Percentiles rank a stretch among this genome's conserved stretches.
phyloP scores from a whole-genome alignment of 1,139 yeast species.

The Casaregolazyma suthepensis region DNA sequence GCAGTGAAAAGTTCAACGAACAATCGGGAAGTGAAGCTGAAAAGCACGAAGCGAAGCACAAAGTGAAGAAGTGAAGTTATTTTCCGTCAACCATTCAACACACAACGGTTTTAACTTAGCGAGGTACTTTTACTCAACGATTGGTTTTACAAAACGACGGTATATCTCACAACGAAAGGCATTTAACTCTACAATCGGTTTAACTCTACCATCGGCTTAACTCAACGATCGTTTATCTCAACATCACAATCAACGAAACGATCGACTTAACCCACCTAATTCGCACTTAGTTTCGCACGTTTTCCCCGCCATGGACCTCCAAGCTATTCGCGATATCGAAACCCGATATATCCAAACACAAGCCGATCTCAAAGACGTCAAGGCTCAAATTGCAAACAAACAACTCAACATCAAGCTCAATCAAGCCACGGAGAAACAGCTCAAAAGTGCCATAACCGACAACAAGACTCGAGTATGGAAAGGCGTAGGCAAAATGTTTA shows the following conservation, averaged over 20 bases:
- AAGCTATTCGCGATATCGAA: conserved; percentile 18
- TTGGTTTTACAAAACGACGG: too few species aligned
- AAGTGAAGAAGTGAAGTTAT: too few species aligned
- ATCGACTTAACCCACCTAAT: neutral
- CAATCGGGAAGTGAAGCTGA: too few species aligned
- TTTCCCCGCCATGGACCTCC: conserved; percentile 3
- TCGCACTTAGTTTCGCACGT: neutral
- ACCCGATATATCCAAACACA: conserved; percentile 21
- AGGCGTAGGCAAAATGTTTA: conserved; percentile 68
- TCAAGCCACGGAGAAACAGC: conserved; percentile 49
- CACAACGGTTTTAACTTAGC: too few species aligned
- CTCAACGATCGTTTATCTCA: too few species aligned
- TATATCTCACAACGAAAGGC: too few species aligned
- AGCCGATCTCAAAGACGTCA: conserved; percentile 60
- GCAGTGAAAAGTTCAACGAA: too few species aligned
- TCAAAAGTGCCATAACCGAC: conserved; percentile 40
- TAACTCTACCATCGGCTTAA: too few species aligned
- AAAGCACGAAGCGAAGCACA: too few species aligned
- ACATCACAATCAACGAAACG: too few species aligned
- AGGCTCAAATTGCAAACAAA: conserved; percentile 51
- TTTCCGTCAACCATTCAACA: neutral
- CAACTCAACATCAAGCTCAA: conserved; percentile 55
- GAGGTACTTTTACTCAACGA: too few species aligned
- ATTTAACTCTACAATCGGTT: too few species aligned
- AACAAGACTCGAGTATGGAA: conserved; percentile 59